Percentiles rank a stretch among this genome's conserved stretches.
These are phyloP conservation scores for Combretum micranthum DNA, from an alignment of 345 rosid species.

Conservation along the genomic window DNA sequence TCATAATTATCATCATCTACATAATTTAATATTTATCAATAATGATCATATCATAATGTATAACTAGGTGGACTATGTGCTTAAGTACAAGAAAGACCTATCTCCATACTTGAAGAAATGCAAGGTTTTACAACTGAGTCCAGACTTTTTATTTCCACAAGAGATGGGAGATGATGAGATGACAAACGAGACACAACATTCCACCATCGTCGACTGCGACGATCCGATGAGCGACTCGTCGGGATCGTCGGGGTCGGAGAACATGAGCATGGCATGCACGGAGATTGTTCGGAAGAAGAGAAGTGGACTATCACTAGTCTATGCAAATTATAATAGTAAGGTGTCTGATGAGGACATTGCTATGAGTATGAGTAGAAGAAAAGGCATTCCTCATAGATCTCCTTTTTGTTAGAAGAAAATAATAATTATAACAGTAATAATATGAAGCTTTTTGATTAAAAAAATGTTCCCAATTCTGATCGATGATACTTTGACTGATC, in stretches of 20 bases:
- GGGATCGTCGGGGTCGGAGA: conserved; percentile 48
- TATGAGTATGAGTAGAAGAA: conserved; percentile 67
- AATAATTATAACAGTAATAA: not conserved
- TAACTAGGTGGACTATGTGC: conserved; percentile 79
- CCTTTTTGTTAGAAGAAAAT: conserved; percentile 60
- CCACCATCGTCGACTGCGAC: conserved; percentile 67
- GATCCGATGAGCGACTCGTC: conserved; percentile 69
- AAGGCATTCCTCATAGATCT: conserved; percentile 91
- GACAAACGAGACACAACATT: conserved; percentile 49
- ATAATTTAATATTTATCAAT: not conserved
- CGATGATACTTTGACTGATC: conserved; percentile 21
- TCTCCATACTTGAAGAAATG: conserved; percentile 60
- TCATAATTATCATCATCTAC: not conserved
- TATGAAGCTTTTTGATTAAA: not conserved
- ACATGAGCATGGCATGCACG: conserved; percentile 7
- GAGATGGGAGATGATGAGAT: conserved; percentile 63
- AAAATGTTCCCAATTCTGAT: not conserved
- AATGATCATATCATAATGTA: not conserved
- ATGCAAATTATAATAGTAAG: conserved; percentile 48
- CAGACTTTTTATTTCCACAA: conserved; percentile 83
- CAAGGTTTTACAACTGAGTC: conserved; percentile 64
- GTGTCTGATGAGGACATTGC: conserved; percentile 52
- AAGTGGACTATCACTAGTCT: conserved; percentile 39
- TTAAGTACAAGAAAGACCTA: conserved; percentile 69
- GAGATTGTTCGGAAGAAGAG: conserved; percentile 51